A percentile compares a stretch with the other conserved stretches of the same genome.
phyloP scores from a whole-genome alignment of 2,329 filamentous ascomycete genomes.

The Fusarium sp. region DNA sequence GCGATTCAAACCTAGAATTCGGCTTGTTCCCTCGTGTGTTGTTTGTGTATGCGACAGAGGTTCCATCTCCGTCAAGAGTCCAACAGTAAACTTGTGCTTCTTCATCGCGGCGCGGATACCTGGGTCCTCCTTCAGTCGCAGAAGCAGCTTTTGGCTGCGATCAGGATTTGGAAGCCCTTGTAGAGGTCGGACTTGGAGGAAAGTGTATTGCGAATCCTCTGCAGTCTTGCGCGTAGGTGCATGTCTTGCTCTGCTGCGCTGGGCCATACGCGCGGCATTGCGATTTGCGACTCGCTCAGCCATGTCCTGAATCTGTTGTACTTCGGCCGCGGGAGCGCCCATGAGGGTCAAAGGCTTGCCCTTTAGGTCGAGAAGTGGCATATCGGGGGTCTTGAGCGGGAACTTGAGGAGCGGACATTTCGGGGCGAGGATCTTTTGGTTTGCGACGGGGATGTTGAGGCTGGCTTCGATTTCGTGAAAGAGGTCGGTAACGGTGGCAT shows the following conservation, averaged over 20 bases:
- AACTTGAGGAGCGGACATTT: constrained; percentile 74
- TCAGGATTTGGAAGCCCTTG: constrained; percentile 81
- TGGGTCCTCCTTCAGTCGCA: constrained; percentile 82
- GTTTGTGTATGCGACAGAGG: constrained; percentile 80
- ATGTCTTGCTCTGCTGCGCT: constrained; percentile 45
- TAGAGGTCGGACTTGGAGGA: constrained; percentile 81
- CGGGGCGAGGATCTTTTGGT: constrained; percentile 77
- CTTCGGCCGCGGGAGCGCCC: constrained; percentile 71
- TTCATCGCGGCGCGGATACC: constrained; percentile 88
- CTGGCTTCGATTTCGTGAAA: constrained; percentile 66
- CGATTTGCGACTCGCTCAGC: constrained; percentile 61
- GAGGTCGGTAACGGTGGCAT: constrained; percentile 68
- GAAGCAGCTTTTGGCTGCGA: constrained; percentile 77
- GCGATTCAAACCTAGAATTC: constrained; percentile 87
- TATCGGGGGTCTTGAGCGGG: constrained; percentile 70
- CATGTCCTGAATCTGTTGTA: constrained; percentile 66
- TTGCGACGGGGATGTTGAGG: constrained; percentile 69
- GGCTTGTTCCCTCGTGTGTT: constrained; percentile 78
- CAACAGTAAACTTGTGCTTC: constrained; percentile 86
- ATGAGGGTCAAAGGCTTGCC: constrained; percentile 74
- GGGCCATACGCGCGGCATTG: constrained; percentile 56
- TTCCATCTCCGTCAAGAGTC: constrained; percentile 94
- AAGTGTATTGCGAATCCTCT: constrained; percentile 81
- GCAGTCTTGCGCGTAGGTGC: constrained; percentile 30
- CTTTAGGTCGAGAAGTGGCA: constrained; percentile 62